Evolutionary conservation across 345 rosid genomes (phyloP).

Genomic region (Mercurialis annua): DNA sequence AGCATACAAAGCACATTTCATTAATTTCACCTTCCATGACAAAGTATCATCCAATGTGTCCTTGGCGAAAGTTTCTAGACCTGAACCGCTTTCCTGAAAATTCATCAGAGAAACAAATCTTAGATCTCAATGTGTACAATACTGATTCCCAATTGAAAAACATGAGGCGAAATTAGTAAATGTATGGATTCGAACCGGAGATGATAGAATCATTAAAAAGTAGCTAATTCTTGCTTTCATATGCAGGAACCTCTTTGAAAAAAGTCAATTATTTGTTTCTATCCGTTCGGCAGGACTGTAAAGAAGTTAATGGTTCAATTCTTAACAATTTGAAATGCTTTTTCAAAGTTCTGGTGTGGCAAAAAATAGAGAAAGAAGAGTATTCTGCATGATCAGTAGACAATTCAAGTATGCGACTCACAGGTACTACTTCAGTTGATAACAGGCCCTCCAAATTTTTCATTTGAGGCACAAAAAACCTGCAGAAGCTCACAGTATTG

Average conservation of each 20-base stretch:
- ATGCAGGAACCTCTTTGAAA: background rate
- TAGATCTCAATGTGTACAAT: too few species aligned
- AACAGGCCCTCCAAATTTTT: constrained; percentile 74
- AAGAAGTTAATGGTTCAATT: too few species aligned
- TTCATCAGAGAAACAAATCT: background rate
- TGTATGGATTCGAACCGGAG: background rate
- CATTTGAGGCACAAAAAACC: constrained; percentile 60
- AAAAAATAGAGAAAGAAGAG: too few species aligned
- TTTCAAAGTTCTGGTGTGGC: too few species aligned
- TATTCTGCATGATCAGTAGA: too few species aligned
- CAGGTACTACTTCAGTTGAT: constrained; percentile 43
- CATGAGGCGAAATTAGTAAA: background rate
- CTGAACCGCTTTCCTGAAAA: constrained; percentile 59
- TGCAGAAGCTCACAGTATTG: constrained; percentile 28
- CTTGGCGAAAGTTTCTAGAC: constrained; percentile 44
- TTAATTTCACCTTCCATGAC: constrained; percentile 87
- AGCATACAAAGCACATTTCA: too few species aligned
- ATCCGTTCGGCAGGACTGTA: background rate
- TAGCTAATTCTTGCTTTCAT: background rate
- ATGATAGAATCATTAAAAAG: background rate
- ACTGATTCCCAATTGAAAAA: background rate
- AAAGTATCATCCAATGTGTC: constrained; percentile 53
- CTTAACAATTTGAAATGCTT: too few species aligned
- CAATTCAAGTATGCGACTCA: constrained; percentile 34
- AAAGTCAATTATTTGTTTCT: too few species aligned